These are phyloP conservation scores for Luffa aegyptiaca DNA, from an alignment of 306 rosid species.

Conservation along the genomic window DNA sequence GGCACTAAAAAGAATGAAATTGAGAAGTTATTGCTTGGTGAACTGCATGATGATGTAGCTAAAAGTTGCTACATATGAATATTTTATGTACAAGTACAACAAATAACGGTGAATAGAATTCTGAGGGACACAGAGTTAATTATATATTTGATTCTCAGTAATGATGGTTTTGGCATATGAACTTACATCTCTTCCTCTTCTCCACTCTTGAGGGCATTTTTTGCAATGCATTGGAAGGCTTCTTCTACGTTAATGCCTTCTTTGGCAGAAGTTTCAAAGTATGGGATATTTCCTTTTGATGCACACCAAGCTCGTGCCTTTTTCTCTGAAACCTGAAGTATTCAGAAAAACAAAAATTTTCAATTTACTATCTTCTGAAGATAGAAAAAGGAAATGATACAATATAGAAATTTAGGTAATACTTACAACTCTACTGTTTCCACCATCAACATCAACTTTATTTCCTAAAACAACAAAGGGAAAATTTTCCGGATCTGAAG, in stretches of 20 bases:
- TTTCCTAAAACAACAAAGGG: conserved; percentile 97
- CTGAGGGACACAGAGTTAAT: not conserved
- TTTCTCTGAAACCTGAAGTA: conserved; percentile 77
- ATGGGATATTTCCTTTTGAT: conserved; percentile 92
- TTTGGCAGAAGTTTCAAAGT: conserved; percentile 98
- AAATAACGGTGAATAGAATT: not conserved
- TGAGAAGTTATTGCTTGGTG: not conserved
- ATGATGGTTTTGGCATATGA: not conserved
- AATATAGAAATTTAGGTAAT: conserved; percentile 1
- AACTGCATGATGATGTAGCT: not conserved
- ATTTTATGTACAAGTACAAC: not conserved
- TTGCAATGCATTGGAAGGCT: conserved; percentile 95
- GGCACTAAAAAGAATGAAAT: too few relatives aligned
- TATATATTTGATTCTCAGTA: not conserved
- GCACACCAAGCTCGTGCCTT: conserved; percentile 99
- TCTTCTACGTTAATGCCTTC: conserved; percentile 97
- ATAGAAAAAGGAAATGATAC: not conserved
- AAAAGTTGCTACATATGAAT: not conserved
- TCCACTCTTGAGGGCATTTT: conserved; percentile 88
- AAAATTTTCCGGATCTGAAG: conserved; percentile 96
- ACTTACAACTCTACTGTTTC: conserved; percentile 94
- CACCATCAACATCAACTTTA: conserved; percentile 94
- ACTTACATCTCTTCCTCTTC: conserved; percentile 99
- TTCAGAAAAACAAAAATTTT: not conserved
- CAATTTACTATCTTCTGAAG: not conserved